These are phyloP conservation scores for Aspergillus hiratsukae DNA, from an alignment of 2,329 filamentous ascomycete species.

Conservation along the genomic window DNA sequence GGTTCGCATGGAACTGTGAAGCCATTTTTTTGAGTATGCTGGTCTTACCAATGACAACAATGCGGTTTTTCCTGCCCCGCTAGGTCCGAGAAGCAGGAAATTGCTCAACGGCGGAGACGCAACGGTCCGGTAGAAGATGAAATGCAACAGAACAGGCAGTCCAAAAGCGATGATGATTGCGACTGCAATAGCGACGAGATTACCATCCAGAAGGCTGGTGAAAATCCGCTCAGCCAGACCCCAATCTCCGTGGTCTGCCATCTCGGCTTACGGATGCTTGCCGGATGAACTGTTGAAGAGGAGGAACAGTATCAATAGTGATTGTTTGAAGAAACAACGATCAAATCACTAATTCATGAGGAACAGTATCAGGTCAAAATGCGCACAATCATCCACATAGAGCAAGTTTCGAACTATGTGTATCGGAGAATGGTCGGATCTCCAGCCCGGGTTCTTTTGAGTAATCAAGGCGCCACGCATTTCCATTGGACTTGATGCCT, in stretches of 20 bases:
- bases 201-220: conserved; percentile 42
- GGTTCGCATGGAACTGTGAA: background rate
- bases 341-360: background rate
- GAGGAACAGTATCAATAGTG: background rate
- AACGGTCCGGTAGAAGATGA: conserved; percentile 63
- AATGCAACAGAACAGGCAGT: conserved; percentile 73
- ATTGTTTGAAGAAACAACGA: background rate
- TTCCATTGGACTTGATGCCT: background rate
- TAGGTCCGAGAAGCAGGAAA: conserved; percentile 75
- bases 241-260: conserved; percentile 33
- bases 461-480: background rate
- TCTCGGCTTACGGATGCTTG: conserved; percentile 11
- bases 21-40: background rate
- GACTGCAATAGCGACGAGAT: conserved; percentile 52
- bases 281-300: background rate
- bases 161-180: conserved; percentile 67
- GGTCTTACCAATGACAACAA: conserved; percentile 67
- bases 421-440: background rate
- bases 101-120: conserved; percentile 63
- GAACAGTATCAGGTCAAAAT: background rate
- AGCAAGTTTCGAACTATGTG: too few species aligned
- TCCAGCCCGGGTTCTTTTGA: background rate
- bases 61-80: conserved; percentile 80
- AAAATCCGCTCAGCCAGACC: conserved; percentile 33
- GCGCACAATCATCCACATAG: background rate